Conservation (phyloP, 2,329 filamentous ascomycete species). For the Lachnellula cervina region DNA sequence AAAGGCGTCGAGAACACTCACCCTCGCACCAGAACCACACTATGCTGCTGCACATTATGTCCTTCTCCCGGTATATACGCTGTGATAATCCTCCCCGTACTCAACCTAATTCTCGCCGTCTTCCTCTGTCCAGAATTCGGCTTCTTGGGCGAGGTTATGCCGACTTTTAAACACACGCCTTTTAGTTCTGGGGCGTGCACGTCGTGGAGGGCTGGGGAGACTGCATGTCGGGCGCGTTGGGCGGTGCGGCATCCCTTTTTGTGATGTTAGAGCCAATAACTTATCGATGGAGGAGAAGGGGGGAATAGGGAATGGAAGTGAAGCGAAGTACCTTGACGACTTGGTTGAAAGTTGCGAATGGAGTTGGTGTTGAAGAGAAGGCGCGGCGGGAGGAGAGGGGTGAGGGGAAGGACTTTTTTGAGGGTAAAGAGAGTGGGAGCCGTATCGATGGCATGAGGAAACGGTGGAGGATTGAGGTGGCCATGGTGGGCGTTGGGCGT, state of each 20-base stretch:
- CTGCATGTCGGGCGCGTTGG: slow-evolving; percentile 77
- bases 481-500: slow-evolving; percentile 11
- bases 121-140: slow-evolving; percentile 97
- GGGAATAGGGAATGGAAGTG: background rate
- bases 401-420: background rate
- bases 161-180: slow-evolving; percentile 92
- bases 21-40: slow-evolving; percentile 90
- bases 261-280: too few species aligned
- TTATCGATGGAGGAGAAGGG: background rate
- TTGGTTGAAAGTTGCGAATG: slow-evolving; percentile 30
- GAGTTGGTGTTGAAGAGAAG: slow-evolving; percentile 29
- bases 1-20: background rate
- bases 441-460: slow-evolving; percentile 19
- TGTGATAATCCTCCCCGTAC: slow-evolving; percentile 79
- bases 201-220: slow-evolving; percentile 75
- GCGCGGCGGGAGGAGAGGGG: slow-evolving; percentile 14
- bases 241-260: slow-evolving; percentile 64
- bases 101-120: slow-evolving; percentile 85
- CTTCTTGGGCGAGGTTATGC: slow-evolving; percentile 94
- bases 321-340: slow-evolving; percentile 23
- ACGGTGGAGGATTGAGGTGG: slow-evolving; percentile 17
- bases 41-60: slow-evolving; percentile 98
- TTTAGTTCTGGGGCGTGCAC: slow-evolving; percentile 76
- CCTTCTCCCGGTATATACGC: slow-evolving; percentile 97
- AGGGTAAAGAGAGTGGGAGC: slow-evolving; percentile 6